These are phyloP conservation scores for Eucalyptus sp. DNA, from an alignment of 345 rosid species.

Conservation along the genomic window DNA sequence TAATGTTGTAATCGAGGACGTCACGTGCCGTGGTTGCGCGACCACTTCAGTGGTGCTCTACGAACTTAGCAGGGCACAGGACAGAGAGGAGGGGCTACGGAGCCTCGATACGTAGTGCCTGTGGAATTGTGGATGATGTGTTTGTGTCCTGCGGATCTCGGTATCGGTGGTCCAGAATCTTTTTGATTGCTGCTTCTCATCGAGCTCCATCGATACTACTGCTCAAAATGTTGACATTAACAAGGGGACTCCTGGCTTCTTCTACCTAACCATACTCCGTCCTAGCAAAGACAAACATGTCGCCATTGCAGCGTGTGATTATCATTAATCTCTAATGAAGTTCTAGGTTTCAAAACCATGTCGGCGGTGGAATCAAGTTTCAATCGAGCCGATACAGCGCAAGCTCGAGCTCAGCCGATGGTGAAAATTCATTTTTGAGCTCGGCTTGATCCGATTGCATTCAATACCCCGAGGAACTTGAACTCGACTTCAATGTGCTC, in stretches of 20 bases:
- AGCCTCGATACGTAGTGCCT: no score
- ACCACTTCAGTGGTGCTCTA: background rate
- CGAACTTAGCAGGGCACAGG: no score
- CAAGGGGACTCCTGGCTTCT: background rate
- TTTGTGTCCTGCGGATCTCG: background rate
- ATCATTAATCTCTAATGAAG: background rate
- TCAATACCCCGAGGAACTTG: no score
- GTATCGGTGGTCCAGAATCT: background rate
- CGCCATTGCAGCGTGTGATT: background rate
- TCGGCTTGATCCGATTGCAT: no score
- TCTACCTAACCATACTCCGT: background rate
- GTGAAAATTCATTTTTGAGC: no score
- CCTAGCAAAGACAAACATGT: background rate
- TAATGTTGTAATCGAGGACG: background rate
- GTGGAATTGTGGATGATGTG: background rate
- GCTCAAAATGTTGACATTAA: background rate
- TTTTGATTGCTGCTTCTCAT: background rate
- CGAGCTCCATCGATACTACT: background rate
- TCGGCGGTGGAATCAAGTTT: background rate
- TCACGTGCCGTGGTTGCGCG: rapidly evolving
- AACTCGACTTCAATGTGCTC: background rate
- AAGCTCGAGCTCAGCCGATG: background rate
- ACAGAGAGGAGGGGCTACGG: no score
- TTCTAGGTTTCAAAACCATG: background rate
- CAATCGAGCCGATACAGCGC: background rate